These are phyloP conservation scores for Penicillium concentricum DNA, from an alignment of 2,329 filamentous ascomycete genomes.

Conservation along the genomic window DNA sequence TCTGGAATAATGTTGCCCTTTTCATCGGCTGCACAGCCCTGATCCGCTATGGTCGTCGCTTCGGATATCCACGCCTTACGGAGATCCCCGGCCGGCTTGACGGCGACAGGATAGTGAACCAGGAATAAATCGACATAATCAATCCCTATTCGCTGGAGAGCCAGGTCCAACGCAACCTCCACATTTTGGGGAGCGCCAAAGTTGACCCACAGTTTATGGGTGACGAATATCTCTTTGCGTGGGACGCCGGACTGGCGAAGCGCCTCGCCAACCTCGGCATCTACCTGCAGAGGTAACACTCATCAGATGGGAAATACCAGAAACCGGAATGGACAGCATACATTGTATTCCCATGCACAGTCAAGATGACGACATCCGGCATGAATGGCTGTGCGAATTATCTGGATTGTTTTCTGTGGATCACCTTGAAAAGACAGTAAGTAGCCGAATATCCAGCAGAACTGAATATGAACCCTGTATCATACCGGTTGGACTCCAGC, in stretches of 20 bases:
- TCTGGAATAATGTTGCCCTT: background rate
- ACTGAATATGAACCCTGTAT: background rate
- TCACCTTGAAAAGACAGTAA: background rate
- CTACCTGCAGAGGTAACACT: background rate
- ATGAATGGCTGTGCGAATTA: background rate
- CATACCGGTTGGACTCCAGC: background rate
- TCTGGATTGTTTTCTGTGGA: background rate
- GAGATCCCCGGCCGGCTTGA: background rate
- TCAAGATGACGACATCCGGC: background rate
- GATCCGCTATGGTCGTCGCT: background rate
- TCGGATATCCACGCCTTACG: background rate
- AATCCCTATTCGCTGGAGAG: slow-evolving; percentile 59
- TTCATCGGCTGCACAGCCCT: background rate
- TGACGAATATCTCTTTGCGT: slow-evolving; percentile 67
- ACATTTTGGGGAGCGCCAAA: slow-evolving; percentile 66
- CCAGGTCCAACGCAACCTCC: slow-evolving; percentile 59
- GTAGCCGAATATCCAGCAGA: background rate
- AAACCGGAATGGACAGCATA: background rate
- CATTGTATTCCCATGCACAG: background rate
- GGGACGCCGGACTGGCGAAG: slow-evolving; percentile 64
- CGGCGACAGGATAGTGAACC: slow-evolving; percentile 52
- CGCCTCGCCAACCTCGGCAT: slow-evolving; percentile 60
- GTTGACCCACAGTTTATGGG: slow-evolving; percentile 80
- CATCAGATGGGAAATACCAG: background rate
- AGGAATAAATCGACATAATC: slow-evolving; percentile 71